Evolutionary conservation across 805 yeast species (phyloP), one percentile per base, ranked within the genome.

Genomic region (Candida stauntonica): DNA sequence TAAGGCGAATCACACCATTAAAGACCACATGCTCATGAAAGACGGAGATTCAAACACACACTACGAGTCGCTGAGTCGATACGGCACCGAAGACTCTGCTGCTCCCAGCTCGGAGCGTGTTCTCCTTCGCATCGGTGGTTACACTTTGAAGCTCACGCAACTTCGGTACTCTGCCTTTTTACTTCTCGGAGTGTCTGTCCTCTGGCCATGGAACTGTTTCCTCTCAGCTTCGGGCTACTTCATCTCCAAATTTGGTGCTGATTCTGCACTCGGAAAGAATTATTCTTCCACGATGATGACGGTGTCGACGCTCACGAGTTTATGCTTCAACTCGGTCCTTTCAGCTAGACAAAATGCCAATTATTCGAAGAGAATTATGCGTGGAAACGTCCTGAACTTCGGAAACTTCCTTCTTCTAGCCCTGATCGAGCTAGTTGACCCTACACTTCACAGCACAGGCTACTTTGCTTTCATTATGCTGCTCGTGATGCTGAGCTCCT

Each of bases 141-240:
- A 26, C 17, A 12, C 35, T 3, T 2, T 44, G n/a, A 33, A 38
- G 2, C 26, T 41, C 18, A 17, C 45, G 31, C 37, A 31, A 13
- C 29, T 45, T 4, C n/a, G 44, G n/a, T 42, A 42, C 31, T 7
- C 26, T 7, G 21, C 49, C 5, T 42, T 42, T 28, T 21, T 45
- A 17, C 50, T 75, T 11, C 70, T 85, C 7, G 97, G 97, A 0
- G 69, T 86, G 12, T 82, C 95, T 1, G 67, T 83, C 16, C 68
- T 91, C 16, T 91, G 98, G 97, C 98, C 98, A 0, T 91, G 98
- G 96, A 93, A 91, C 66, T 79, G 93, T 50, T 81, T 89, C 46
- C 62, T 93, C 8, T 78, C 94, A 1, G 96, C 96, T 0, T 75
- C 95, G 0, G 82, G 83, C 7, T 88, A 86, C 61, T 86, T 87